Evolutionary conservation across 1,284 basidiomycete species (phyloP), one percentile per base, ranked within the genome.

Genomic region (Malassezia vespertilionis): DNA sequence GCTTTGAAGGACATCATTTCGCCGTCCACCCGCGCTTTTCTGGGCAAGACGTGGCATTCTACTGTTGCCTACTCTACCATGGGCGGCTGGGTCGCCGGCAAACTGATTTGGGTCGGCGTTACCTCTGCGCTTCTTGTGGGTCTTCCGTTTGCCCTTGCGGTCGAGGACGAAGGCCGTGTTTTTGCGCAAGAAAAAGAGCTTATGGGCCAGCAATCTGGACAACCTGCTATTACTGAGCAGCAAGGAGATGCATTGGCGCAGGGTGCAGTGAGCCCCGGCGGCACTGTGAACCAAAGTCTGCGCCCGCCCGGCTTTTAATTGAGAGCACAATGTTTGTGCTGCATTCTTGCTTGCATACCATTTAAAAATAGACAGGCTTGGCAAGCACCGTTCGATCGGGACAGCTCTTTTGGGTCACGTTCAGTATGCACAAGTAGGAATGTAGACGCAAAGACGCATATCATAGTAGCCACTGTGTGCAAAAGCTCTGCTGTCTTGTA

Each of bases 1-100:
- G 91, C 91, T 18, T 81, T 97, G 67, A 83, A 84, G 59, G 91
- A 97, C 77, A 95, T 97, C 66, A 81, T 97, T 8, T 84, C 89
- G 2, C 90, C 93, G 17, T 76, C 82, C 14, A 90, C 89, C 27
- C 82, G 93, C 54, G 80, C 84, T 58, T 75, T 75, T 58, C 79
- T 96, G 54, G 72, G 78, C 30, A 76, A 79, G 31, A 79, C 78
- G 44, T 69, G 84, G 57, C 76, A 76, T 44, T 79, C 83, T 0
- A 76, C 81, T 11, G 75, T 77, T 6, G 77, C 82, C 62, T 71
- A 64, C 53, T 48, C 86, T 33, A 63, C 54, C 35, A 76, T 77
- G 37, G 77, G 80, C 7, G 76, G 79, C 35, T 86, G 81, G 73
- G 64, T 84, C 37, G 78, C 82, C 21, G 91, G 93, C 15, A 88